Percentiles rank a stretch among this genome's conserved stretches.
phyloP scores from a whole-genome alignment of 1,139 yeast genomes.

The Geotrichum candidum region DNA sequence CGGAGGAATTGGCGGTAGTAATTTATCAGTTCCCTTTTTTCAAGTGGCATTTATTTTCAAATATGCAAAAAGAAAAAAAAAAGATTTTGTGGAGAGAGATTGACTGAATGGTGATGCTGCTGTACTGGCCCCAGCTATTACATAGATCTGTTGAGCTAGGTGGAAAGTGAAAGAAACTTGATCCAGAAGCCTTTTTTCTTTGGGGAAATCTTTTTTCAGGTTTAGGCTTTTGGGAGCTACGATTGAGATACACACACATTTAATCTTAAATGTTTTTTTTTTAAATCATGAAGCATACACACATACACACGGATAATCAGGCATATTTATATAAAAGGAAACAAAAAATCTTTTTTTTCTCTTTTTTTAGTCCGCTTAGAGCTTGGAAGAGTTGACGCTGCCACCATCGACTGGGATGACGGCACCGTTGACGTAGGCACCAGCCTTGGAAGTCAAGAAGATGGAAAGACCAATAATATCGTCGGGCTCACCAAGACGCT shows the following conservation, averaged over 20 bases:
- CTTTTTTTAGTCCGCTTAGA: constrained; percentile 15
- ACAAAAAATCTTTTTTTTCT: not conserved
- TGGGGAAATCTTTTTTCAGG: not conserved
- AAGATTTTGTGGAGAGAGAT: not conserved
- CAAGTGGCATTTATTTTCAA: not conserved
- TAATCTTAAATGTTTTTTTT: not conserved
- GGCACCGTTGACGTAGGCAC: constrained; percentile 63
- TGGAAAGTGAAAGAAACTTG: not conserved
- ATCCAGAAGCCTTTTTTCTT: not conserved
- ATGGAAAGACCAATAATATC: constrained; percentile 58
- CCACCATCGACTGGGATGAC: constrained; percentile 78
- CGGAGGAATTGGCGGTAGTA: constrained; percentile 20
- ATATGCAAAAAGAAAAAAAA: not conserved
- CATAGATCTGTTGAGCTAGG: not conserved
- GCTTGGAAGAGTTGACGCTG: constrained; percentile 29
- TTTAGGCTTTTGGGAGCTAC: not conserved
- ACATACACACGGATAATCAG: too few relatives aligned
- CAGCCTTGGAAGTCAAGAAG: constrained; percentile 53
- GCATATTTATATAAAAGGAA: not conserved
- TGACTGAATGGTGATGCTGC: not conserved
- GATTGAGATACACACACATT: not conserved
- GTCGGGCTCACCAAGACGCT: constrained; percentile 56
- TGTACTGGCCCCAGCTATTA: too few relatives aligned
- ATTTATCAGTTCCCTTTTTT: constrained; percentile 20
- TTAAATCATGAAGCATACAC: not conserved